Conservation (phyloP, 495 filamentous ascomycete species). For the Xylaria castorea region DNA sequence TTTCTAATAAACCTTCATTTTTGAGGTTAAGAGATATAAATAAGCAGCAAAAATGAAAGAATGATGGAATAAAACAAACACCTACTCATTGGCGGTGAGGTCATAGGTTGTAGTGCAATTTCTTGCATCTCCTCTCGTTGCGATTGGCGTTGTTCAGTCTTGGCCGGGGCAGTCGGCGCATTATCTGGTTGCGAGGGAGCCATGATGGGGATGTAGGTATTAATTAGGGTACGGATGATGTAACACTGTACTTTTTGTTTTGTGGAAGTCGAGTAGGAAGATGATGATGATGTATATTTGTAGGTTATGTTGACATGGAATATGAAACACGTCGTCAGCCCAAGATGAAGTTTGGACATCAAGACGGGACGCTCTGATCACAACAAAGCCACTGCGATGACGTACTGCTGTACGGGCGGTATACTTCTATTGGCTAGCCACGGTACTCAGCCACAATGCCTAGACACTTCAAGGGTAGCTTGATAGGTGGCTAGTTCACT, state of each 20-base stretch:
- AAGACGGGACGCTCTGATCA: not conserved
- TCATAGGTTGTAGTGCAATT: constrained; percentile 36
- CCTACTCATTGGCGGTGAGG: constrained; percentile 47
- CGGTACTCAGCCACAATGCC: not conserved
- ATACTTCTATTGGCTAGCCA: not conserved
- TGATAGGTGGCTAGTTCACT: too few relatives aligned
- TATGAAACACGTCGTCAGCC: constrained; percentile 7
- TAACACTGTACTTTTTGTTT: not conserved
- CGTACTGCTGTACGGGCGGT: not conserved
- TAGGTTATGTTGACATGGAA: not conserved
- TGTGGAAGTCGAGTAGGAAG: not conserved
- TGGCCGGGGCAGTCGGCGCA: not conserved
- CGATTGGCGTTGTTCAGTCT: constrained; percentile 19
- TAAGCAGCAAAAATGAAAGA: not conserved
- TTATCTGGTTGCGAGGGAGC: constrained; percentile 24
- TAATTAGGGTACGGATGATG: not conserved
- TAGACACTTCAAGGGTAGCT: not conserved
- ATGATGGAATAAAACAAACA: not conserved
- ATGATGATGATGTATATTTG: not conserved
- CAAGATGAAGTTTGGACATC: constrained; percentile 2
- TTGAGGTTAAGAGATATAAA: not conserved
- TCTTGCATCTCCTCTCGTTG: constrained; percentile 24
- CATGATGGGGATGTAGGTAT: constrained; percentile 1
- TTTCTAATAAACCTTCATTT: not conserved
- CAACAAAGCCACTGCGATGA: constrained; percentile 17